Evolutionary conservation across 2,329 filamentous ascomycete species (phyloP), one percentile per base, ranked within the genome.

Genomic region (Botryotinia narcissicola): DNA sequence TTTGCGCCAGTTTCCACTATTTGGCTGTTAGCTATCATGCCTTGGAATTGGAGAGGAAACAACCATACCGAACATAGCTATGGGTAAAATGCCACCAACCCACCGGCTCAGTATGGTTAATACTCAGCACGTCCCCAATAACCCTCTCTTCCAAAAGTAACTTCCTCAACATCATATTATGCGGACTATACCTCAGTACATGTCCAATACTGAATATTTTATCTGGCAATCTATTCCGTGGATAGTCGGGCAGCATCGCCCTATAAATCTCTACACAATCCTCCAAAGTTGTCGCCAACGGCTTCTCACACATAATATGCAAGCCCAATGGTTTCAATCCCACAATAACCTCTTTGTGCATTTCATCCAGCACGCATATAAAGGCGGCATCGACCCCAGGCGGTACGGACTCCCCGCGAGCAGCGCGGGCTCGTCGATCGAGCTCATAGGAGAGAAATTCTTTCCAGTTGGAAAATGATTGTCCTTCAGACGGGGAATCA

Each of bases 21-120:
- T 16, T n/a, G 37, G 37, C 75, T 70, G 74, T 76, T 71, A 73
- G 51, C 25, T 54, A 40, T 18, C 16, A 25, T 61, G 8, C 40
- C 71, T 42, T 20, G 12, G 1, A 29, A 46, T 29, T 32, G 1
- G 10, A 25, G 16, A n/a, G 32, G 16, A 60, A 63, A 42, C 25
- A 29, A 44, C 44, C 80, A 70, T 82, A 87, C 86, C 89, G 89
- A 51, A 98, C 95, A 78, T 95, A 97, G 60, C 91, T 94, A 81
- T 97, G 95, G 0, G 92, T 87, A 81, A 97, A 98, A 81, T 98
- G 96, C 93, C 94, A 98, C 91, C 92, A 97, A 0, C 96, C 96
- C 0, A 99, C 91, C 0, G 96, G 96, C 82, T 98, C 96, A 0
- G 93, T 96, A 82, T 98, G 96, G 76, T 97, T 93, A 57, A 97